Base-by-base conservation (phyloP, 2,329 filamentous ascomycete genomes). In the Aureobasidium leucospermi region DNA sequence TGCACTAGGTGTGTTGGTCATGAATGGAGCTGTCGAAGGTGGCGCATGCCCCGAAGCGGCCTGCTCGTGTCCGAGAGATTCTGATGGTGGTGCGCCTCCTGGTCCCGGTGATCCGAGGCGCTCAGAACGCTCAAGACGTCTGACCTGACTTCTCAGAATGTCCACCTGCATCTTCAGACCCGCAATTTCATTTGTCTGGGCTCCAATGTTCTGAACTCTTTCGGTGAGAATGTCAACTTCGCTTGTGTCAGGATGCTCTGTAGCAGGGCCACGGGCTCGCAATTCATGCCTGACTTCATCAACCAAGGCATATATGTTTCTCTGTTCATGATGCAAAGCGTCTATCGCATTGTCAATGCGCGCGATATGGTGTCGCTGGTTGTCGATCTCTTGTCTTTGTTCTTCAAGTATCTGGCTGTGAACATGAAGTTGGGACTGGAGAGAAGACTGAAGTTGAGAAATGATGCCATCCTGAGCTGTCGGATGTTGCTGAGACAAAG, bases 391-490 rank as follows among this genome's bases (percentile, higher is more conserved):
- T 23, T 69, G 71, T 31, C 74, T 71, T 58, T 78, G 69, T 28
- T 66, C 69, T 31, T 75, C 70, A 39, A 75, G 69, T 63, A 72
- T 69, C 55, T 66, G 70, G 49, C 75, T 76, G 65, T 78, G 78
- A 63, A 75, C 74, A 10, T 76, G 74, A 31, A 78, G 73, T 62
- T 79, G 77, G n/a, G 74, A 74, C 64, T 79, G 77, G 43, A 79
- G 65, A 13, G 76, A 74, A 42, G 74, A 67, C 63, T 41, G 78
- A 29, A 59, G 46, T 11, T 59, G 43, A 70, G 49, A 74, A 74
- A 61, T 76, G 74, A 41, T 67, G 63, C 70, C 69, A 72, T 71
- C 69, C 56, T 60, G 56, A n/a, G 52, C 32, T 58, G 46, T 19
- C 3, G 43, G 53, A 15, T 58, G 42, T 31, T 58, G 60, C 13